Conservation (phyloP, 148 eudicot species). For the Polygonum aviculare region DNA sequence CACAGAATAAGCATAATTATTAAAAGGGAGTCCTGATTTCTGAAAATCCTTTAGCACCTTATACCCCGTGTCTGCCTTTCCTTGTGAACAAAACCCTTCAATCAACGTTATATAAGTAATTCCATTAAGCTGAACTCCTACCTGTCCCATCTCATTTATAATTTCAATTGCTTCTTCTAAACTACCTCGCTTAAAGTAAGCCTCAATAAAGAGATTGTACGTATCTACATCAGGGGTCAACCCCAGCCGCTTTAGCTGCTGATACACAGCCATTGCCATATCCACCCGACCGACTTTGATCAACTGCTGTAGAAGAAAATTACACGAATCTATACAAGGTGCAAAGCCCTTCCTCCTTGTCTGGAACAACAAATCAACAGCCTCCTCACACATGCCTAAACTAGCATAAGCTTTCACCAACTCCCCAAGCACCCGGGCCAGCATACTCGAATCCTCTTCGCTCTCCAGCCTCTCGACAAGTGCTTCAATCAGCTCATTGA, state of each 20-base stretch:
- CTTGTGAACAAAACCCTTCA: constrained; percentile 45
- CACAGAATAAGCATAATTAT: constrained; percentile 36
- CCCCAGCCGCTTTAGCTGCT: constrained; percentile 39
- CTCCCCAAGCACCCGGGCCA: constrained; percentile 35
- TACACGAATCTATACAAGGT: constrained; percentile 41
- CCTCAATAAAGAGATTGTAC: constrained; percentile 49
- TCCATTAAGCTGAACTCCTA: constrained; percentile 36
- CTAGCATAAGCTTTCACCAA: constrained; percentile 53
- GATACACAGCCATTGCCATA: constrained; percentile 33
- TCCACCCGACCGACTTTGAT: constrained; percentile 34
- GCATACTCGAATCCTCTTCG: constrained; percentile 14
- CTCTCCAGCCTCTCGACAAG: constrained; percentile 28
- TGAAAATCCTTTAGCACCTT: constrained; percentile 30
- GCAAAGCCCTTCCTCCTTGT: constrained; percentile 32
- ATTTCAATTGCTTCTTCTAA: constrained; percentile 37
- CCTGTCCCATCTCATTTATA: constrained; percentile 38
- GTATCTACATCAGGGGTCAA: constrained; percentile 52
- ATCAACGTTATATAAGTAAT: constrained; percentile 31
- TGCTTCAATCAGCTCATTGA: constrained; percentile 40
- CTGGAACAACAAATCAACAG: constrained; percentile 34
- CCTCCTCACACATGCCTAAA: constrained; percentile 50
- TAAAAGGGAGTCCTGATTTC: constrained; percentile 18
- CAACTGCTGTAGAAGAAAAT: constrained; percentile 41
- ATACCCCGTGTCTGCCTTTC: constrained; percentile 33
- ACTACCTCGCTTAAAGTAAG: constrained; percentile 38